These are phyloP conservation scores for Fragaria nilgerrensis DNA, from an alignment of 306 rosid genomes.

Conservation along the genomic window DNA sequence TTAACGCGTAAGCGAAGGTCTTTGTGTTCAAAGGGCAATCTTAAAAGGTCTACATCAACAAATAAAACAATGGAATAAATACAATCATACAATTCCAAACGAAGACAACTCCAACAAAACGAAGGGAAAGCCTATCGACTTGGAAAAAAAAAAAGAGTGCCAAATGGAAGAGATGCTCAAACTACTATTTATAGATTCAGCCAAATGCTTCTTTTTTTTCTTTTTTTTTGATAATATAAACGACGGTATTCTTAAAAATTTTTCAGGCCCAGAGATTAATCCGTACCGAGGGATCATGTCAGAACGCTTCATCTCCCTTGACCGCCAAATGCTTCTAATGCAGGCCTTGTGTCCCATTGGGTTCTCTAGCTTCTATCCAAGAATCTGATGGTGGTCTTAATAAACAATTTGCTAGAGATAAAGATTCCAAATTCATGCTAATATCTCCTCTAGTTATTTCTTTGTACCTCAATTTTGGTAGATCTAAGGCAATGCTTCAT, in stretches of 20 bases:
- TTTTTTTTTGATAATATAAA: no score
- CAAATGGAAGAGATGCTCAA: neutral
- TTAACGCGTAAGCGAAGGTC: neutral
- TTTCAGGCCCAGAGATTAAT: no score
- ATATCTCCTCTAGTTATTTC: neutral
- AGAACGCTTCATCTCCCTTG: no score
- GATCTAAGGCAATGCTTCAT: neutral
- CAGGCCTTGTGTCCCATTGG: slow-evolving; percentile 1
- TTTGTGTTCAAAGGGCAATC: neutral
- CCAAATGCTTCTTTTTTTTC: neutral
- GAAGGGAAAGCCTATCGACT: neutral
- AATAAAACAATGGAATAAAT: neutral
- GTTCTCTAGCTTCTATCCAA: neutral
- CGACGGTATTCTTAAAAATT: no score
- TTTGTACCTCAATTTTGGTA: neutral
- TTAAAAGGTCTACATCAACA: neutral
- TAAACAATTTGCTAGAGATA: neutral
- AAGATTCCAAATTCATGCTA: neutral
- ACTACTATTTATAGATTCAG: neutral
- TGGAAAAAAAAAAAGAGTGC: neutral
- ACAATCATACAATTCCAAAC: neutral
- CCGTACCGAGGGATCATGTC: no score
- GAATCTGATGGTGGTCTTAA: neutral
- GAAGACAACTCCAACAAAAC: neutral
- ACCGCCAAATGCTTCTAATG: neutral